Percentiles rank a stretch among this genome's conserved stretches.
Evolutionary conservation across 768 basidiomycete genomes (phyloP).

Genomic region (Boletus vinaceobasis): DNA sequence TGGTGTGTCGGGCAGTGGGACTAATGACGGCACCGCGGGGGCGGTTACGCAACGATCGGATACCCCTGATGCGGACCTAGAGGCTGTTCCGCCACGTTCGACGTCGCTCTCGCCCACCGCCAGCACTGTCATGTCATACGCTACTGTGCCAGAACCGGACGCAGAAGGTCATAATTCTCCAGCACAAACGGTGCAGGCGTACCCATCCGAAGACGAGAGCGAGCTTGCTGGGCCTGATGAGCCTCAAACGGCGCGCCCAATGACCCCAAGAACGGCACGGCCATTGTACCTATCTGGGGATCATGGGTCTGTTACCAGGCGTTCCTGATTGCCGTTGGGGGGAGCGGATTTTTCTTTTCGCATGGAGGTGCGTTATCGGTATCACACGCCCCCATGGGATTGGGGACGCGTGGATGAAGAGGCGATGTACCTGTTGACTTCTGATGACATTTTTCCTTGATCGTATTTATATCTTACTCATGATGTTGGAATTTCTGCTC

Average conservation of each 20-base stretch:
- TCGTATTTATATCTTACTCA: not conserved
- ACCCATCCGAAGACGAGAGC: not conserved
- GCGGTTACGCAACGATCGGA: not conserved
- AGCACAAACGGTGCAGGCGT: not conserved
- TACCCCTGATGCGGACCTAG: not conserved
- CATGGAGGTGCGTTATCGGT: not conserved
- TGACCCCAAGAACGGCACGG: constrained; percentile 20
- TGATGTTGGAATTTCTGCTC: not conserved
- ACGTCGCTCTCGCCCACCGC: not conserved
- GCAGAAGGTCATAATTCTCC: not conserved
- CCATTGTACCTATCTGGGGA: not conserved
- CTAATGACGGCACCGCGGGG: not conserved
- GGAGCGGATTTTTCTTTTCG: not conserved
- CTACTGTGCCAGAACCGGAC: constrained; percentile 5
- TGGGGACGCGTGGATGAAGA: not conserved
- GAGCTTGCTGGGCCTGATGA: constrained; percentile 3
- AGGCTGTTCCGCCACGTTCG: not conserved
- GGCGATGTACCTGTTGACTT: not conserved
- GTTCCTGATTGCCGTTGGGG: not conserved
- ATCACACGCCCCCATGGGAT: not conserved
- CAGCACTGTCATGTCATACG: constrained; percentile 15
- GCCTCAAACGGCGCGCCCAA: constrained; percentile 14
- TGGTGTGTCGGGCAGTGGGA: not conserved
- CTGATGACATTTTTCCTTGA: not conserved
- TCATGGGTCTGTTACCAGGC: not conserved